Base-by-base conservation (phyloP, 2,329 filamentous ascomycete species). In the Colletotrichum higginsianum region DNA sequence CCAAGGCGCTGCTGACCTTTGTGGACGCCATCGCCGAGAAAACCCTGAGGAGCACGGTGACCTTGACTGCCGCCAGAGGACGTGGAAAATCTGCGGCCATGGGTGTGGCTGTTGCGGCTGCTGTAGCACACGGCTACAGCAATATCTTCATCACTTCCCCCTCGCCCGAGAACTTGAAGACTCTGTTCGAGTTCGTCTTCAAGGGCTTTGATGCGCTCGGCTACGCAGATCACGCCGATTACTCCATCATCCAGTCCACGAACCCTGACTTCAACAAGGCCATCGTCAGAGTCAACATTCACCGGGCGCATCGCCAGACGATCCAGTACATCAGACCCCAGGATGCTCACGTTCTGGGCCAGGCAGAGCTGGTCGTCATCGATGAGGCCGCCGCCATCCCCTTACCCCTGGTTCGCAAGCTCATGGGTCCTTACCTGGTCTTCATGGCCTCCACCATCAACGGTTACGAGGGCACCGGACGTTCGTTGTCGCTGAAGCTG, bases 371-470 rank as follows among this genome's bases (percentile, higher is more conserved):
- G 49, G 86, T 99, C 13, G 96, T 99, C 11, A 98, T 99, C 74
- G 96, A 99, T 82, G 96, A 99, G 83, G 96, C 96, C 18, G 96
- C 96, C 15, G 97, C 97, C 2, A 99, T 99, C 74, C 96, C 97
- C 15, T 84, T 99, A 13, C 96, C 96, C 0, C 85, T 98, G 3
- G 96, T 99, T 9, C 89, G 93, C 76, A 98, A 98, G 83, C 87
- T 99, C 50, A 95, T 99, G 90, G 96, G 96, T 0, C 96, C 96
- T 16, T 99, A 99, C 82, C 86, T 99, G 47, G 95, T 98, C 11
- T 99, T 99, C 83, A 98, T 99, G 96, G 95, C 97, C 0, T 99
- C 96, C 0, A 99, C 96, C 2, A 98, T 99, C 84, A 98, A 98
- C 79, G 96, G 96, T 70, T 99, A 99, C 80, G 96, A 99, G 84